phyloP scores from a whole-genome alignment of 306 rosid species.

The Casuarina glauca region DNA sequence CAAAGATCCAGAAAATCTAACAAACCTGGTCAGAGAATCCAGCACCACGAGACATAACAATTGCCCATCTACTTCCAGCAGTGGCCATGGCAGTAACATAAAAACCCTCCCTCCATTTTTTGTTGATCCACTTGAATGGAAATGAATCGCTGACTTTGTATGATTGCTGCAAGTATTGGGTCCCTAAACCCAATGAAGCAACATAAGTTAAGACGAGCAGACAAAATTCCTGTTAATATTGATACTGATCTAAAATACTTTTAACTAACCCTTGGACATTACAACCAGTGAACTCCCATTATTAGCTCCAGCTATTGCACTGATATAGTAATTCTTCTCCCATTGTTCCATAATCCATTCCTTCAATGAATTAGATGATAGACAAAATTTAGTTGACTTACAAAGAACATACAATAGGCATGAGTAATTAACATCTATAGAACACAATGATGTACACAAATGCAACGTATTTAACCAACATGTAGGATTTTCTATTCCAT shows the following conservation, averaged over 20 bases:
- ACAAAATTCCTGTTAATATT: not conserved
- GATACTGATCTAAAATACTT: slow-evolving; percentile 2
- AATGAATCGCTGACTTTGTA: slow-evolving; percentile 86
- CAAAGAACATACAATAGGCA: slow-evolving; percentile 20
- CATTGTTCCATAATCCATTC: slow-evolving; percentile 95
- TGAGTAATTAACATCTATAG: not conserved
- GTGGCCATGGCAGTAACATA: slow-evolving; percentile 85
- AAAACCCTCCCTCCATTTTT: slow-evolving; percentile 87
- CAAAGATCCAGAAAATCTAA: not conserved
- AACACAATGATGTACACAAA: not conserved
- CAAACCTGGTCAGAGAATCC: slow-evolving; percentile 73
- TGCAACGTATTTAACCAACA: not conserved
- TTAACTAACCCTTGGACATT: slow-evolving; percentile 80
- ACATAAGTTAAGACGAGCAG: slow-evolving; percentile 12
- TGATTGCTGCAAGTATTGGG: slow-evolving; percentile 73
- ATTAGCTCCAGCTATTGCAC: slow-evolving; percentile 70
- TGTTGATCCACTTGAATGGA: slow-evolving; percentile 92
- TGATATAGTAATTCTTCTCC: slow-evolving; percentile 75
- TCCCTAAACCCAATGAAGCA: slow-evolving; percentile 48
- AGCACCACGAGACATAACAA: slow-evolving; percentile 86
- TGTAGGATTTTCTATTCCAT: not conserved
- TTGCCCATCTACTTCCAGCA: slow-evolving; percentile 71
- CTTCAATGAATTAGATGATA: slow-evolving; percentile 29
- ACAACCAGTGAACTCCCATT: slow-evolving; percentile 86
- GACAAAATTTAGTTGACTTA: slow-evolving; percentile 46